These are phyloP conservation scores for Raddia guianensis DNA, from an alignment of 176 grass and related monocot species.

Conservation along the genomic window DNA sequence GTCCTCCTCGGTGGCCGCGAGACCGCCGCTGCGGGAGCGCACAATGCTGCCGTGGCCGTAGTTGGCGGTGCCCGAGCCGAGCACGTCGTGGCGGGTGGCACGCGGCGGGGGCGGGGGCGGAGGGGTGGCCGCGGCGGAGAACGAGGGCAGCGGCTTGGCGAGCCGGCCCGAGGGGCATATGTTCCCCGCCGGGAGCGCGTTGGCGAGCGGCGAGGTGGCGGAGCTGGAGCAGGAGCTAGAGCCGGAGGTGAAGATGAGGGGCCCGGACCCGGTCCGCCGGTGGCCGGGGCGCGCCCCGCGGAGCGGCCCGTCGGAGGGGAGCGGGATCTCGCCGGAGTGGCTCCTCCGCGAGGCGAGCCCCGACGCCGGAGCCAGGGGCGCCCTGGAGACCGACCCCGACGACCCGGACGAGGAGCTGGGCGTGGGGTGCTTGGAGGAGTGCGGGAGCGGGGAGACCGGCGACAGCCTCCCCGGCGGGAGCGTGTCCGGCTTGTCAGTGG, in stretches of 20 bases:
- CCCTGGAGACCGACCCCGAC: constrained; percentile 58
- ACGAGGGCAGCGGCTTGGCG: constrained; percentile 51
- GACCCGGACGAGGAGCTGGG: constrained; percentile 70
- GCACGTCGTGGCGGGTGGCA: constrained; percentile 62
- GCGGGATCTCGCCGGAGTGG: constrained; percentile 84
- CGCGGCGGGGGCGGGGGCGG: constrained; percentile 43
- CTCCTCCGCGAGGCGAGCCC: constrained; percentile 64
- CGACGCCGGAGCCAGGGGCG: constrained; percentile 6
- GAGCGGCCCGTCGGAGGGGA: constrained; percentile 30
- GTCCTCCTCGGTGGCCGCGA: constrained; percentile 42
- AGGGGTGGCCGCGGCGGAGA: constrained; percentile 42
- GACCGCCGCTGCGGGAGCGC: constrained; percentile 47
- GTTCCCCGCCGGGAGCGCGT: constrained; percentile 76
- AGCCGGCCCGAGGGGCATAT: constrained; percentile 89
- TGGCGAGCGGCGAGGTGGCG: constrained; percentile 74
- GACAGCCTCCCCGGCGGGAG: constrained; percentile 58
- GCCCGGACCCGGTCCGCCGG: constrained; percentile 82
- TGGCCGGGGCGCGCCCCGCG: constrained; percentile 45
- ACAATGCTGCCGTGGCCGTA: constrained; percentile 96
- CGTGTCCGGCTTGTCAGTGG: constrained; percentile 72
- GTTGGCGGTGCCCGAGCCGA: constrained; percentile 85
- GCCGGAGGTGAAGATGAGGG: constrained; percentile 72
- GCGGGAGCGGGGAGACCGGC: constrained; percentile 70
- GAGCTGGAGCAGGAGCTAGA: constrained; percentile 51
- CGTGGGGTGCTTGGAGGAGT: constrained; percentile 52